Evolutionary conservation across 441 rosid species (phyloP).

Genomic region (Croton setiger): DNA sequence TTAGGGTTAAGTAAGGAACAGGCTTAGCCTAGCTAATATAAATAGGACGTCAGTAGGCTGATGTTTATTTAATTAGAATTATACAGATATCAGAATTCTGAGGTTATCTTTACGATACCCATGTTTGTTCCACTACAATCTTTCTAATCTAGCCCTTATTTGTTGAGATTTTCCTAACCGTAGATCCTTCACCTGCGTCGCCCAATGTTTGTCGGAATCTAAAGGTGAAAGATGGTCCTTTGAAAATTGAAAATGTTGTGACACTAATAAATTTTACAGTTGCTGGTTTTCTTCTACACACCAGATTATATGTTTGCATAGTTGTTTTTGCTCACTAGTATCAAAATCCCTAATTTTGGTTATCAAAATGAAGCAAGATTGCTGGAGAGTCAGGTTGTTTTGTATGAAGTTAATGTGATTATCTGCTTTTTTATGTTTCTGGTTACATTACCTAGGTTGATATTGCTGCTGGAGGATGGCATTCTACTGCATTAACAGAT

Average conservation of each 20-base stretch:
- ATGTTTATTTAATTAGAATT: too few species aligned
- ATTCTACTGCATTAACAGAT: conserved; percentile 82
- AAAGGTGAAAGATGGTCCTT: not conserved
- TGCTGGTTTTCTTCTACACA: not conserved
- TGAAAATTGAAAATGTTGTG: not conserved
- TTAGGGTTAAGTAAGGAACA: too few species aligned
- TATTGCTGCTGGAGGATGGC: conserved; percentile 99
- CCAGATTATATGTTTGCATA: not conserved
- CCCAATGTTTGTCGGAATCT: too few species aligned
- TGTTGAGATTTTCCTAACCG: too few species aligned
- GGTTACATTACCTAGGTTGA: conserved; percentile 59
- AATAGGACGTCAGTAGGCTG: too few species aligned
- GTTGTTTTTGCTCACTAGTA: not conserved
- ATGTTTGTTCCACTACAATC: too few species aligned
- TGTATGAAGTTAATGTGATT: not conserved
- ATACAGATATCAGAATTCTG: too few species aligned
- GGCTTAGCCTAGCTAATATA: too few species aligned
- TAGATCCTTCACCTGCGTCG: too few species aligned
- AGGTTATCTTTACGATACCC: too few species aligned
- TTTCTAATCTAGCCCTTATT: too few species aligned
- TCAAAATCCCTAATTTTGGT: not conserved
- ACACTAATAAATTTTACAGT: not conserved
- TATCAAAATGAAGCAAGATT: not conserved
- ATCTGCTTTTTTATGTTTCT: conserved; percentile 16
- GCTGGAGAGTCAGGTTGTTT: not conserved